Evolutionary conservation across 768 basidiomycete genomes (phyloP).

Genomic region (Scleroderma citrinum): DNA sequence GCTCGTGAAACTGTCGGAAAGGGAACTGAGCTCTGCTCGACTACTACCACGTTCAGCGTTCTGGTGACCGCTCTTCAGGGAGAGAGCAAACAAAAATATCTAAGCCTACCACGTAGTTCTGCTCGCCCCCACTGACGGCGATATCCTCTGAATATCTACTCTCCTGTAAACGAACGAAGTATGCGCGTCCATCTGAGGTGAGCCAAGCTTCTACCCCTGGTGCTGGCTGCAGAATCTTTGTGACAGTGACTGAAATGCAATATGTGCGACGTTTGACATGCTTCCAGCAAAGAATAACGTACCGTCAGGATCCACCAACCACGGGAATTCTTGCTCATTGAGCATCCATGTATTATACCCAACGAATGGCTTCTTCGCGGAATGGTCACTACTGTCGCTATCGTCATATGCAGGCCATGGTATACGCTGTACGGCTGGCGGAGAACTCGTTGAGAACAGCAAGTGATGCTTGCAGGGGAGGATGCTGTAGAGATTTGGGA

Average conservation of each 20-base stretch:
- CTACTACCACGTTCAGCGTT: conserved; percentile 1
- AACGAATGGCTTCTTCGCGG: conserved; percentile 30
- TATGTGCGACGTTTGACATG: not conserved
- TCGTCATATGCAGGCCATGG: conserved; percentile 67
- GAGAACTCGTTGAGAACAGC: conserved; percentile 66
- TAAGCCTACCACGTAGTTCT: conserved; percentile 39
- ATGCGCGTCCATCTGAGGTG: conserved; percentile 78
- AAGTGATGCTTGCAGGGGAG: conserved; percentile 69
- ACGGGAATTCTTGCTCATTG: conserved; percentile 60
- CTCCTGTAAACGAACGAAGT: conserved; percentile 64
- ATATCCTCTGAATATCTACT: conserved; percentile 10
- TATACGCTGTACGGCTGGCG: conserved; percentile 75
- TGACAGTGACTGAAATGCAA: conserved; percentile 49
- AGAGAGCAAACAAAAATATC: not conserved
- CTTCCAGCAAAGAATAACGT: conserved; percentile 12
- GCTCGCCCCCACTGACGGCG: conserved; percentile 26
- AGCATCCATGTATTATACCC: conserved; percentile 68
- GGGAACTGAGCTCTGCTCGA: conserved; percentile 3
- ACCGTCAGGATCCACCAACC: conserved; percentile 76
- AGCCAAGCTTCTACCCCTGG: conserved; percentile 76
- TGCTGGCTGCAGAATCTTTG: conserved; percentile 50
- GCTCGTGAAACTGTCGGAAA: conserved; percentile 2
- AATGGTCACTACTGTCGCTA: conserved; percentile 30
- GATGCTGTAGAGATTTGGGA: conserved; percentile 41
- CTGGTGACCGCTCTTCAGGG: conserved; percentile 5